These are phyloP conservation scores for Excoecaria agallocha DNA, from an alignment of 345 rosid species.

Conservation along the genomic window DNA sequence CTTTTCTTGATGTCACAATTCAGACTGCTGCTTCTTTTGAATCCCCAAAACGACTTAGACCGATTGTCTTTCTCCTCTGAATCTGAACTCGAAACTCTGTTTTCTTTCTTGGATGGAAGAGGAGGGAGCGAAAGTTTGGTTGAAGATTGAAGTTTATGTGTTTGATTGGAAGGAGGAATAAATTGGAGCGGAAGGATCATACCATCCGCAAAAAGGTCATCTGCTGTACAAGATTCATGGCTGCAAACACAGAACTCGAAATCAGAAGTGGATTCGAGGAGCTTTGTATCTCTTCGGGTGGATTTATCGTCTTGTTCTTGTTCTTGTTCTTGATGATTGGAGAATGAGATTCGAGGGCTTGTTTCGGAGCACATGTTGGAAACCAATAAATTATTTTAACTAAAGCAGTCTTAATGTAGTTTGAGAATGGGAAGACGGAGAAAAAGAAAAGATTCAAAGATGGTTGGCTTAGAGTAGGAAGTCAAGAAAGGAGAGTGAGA, in stretches of 20 bases:
- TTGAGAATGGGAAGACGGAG: background rate
- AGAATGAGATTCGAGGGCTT: conserved; percentile 57
- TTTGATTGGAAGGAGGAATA: conserved; percentile 19
- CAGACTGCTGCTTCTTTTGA: conserved; percentile 72
- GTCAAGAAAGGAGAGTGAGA: conserved; percentile 10
- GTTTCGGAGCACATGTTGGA: conserved; percentile 56
- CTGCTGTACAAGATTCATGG: conserved; percentile 61
- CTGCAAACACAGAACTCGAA: conserved; percentile 64
- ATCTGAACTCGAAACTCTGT: conserved; percentile 13
- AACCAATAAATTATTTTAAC: background rate
- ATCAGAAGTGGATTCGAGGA: conserved; percentile 48
- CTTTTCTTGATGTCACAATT: conserved; percentile 54
- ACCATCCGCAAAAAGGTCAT: conserved; percentile 70
- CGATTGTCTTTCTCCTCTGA: conserved; percentile 32
- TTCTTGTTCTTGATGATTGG: conserved; percentile 41
- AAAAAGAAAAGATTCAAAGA: conserved; percentile 23
- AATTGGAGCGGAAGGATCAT: conserved; percentile 60
- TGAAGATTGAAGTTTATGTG: conserved; percentile 29
- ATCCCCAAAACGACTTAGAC: conserved; percentile 68
- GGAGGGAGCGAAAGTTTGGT: conserved; percentile 37
- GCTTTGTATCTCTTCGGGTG: conserved; percentile 43
- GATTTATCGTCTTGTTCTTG: conserved; percentile 32
- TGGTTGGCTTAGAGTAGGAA: conserved; percentile 20
- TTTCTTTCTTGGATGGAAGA: conserved; percentile 36
- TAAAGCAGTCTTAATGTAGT: background rate